These are phyloP conservation scores for Linnemannia schmuckeri DNA, from an alignment of 192 early-diverging fungal genomes.

Conservation along the genomic window DNA sequence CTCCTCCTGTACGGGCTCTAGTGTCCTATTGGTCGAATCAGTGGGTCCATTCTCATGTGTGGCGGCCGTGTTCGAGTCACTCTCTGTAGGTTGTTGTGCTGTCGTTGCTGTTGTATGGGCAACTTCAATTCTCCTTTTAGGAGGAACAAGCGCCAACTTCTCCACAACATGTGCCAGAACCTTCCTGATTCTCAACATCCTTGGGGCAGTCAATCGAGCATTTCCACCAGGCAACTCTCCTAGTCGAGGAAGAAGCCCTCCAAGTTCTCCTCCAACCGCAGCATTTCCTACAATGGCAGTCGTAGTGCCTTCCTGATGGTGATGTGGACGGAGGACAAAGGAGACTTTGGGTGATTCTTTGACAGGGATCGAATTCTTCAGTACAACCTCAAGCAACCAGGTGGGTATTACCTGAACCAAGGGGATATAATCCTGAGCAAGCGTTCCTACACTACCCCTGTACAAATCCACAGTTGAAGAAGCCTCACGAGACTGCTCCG, in stretches of 20 bases:
- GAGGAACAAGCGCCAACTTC: slow-evolving; percentile 71
- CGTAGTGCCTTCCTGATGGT: slow-evolving; percentile 61
- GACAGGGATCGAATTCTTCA: slow-evolving; percentile 74
- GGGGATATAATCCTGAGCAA: slow-evolving; percentile 59
- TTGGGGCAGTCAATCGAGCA: slow-evolving; percentile 84
- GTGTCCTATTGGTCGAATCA: neutral
- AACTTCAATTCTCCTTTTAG: neutral
- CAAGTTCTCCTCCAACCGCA: slow-evolving; percentile 1
- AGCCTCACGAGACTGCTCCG: slow-evolving; percentile 82
- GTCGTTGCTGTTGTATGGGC: neutral
- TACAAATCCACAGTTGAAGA: slow-evolving; percentile 79
- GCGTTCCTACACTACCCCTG: slow-evolving; percentile 71
- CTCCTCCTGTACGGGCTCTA: slow-evolving; percentile 29
- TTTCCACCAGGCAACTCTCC: slow-evolving; percentile 62
- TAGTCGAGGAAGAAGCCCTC: slow-evolving; percentile 9
- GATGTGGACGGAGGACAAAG: slow-evolving; percentile 82
- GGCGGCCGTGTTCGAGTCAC: neutral
- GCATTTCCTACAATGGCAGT: neutral
- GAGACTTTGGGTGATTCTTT: slow-evolving; percentile 88
- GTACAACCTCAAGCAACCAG: slow-evolving; percentile 90
- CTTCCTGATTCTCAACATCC: slow-evolving; percentile 91
- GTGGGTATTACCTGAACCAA: slow-evolving; percentile 82
- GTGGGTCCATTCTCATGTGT: neutral
- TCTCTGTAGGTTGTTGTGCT: neutral
- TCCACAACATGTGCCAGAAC: slow-evolving; percentile 88